These are phyloP conservation scores for Arxiozyma bovina DNA, from an alignment of 1,139 yeast species.

Conservation along the genomic window DNA sequence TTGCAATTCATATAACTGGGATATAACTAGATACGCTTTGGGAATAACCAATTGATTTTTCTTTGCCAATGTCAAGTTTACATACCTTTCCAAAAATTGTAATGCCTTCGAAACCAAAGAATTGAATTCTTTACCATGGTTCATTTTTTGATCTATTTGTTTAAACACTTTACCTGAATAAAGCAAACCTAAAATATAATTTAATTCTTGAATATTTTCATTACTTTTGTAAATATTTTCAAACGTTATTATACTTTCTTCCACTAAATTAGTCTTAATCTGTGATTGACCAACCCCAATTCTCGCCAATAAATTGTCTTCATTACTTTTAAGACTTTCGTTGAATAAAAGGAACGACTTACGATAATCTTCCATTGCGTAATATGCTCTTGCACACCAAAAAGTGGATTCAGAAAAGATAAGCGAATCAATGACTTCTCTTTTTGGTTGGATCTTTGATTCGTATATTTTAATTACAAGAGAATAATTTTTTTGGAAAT, in stretches of 20 bases:
- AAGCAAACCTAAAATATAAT: constrained; percentile 65
- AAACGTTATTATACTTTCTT: constrained; percentile 79
- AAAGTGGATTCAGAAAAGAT: constrained; percentile 69
- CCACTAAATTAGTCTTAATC: constrained; percentile 59
- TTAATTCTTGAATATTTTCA: constrained; percentile 67
- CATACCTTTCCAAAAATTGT: constrained; percentile 60
- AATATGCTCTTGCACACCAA: constrained; percentile 79
- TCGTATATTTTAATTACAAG: constrained; percentile 50
- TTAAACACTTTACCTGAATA: constrained; percentile 44
- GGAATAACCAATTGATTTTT: constrained; percentile 55
- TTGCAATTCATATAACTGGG: constrained; percentile 57
- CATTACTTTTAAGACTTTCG: constrained; percentile 57
- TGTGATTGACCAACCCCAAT: constrained; percentile 86
- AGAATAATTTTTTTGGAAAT: constrained; percentile 50
- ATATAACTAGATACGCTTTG: constrained; percentile 60
- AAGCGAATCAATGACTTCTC: constrained; percentile 24
- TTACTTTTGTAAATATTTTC: constrained; percentile 63
- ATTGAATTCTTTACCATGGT: constrained; percentile 16
- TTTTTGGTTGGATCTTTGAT: constrained; percentile 36
- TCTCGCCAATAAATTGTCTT: constrained; percentile 56
- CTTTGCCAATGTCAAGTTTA: constrained; percentile 48
- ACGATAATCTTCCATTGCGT: constrained; percentile 48
- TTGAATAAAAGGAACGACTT: constrained; percentile 67
- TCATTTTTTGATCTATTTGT: constrained; percentile 14
- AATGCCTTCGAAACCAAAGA: constrained; percentile 45